Evolutionary conservation across 1,284 basidiomycete genomes (phyloP).

Genomic region (Heterobasidion parviporum): DNA sequence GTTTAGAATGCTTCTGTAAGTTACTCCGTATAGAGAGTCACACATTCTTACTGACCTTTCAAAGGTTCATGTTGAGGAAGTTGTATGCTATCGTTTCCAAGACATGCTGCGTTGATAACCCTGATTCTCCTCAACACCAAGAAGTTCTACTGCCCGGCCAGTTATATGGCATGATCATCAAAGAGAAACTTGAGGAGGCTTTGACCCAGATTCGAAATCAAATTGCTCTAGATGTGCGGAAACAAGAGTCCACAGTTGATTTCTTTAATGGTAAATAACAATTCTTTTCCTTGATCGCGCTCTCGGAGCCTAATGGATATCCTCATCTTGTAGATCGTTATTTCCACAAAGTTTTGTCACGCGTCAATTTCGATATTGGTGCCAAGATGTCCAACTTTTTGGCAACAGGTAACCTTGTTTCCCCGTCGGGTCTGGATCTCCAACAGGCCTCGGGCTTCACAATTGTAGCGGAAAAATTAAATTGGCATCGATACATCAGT

Average conservation of each 20-base stretch:
- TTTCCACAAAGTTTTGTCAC: slow-evolving; percentile 69
- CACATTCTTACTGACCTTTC: background rate
- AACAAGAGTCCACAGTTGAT: slow-evolving; percentile 68
- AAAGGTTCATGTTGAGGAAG: slow-evolving; percentile 95
- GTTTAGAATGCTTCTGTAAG: slow-evolving; percentile 91
- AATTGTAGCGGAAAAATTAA: slow-evolving; percentile 97
- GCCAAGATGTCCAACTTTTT: slow-evolving; percentile 90
- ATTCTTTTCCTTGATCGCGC: background rate
- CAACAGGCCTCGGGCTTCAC: slow-evolving; percentile 98
- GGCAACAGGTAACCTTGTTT: slow-evolving; percentile 94
- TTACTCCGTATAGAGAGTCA: slow-evolving; percentile 6
- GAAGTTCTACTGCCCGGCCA: slow-evolving; percentile 94
- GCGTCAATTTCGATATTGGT: slow-evolving; percentile 90
- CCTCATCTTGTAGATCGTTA: slow-evolving; percentile 55
- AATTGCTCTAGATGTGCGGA: slow-evolving; percentile 70
- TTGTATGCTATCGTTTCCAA: slow-evolving; percentile 90
- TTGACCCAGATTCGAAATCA: slow-evolving; percentile 70
- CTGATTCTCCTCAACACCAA: slow-evolving; percentile 98
- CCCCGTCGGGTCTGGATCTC: slow-evolving; percentile 91
- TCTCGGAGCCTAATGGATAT: slow-evolving; percentile 5
- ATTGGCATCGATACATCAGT: slow-evolving; percentile 97
- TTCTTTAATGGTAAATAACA: slow-evolving; percentile 70
- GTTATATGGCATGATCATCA: slow-evolving; percentile 96
- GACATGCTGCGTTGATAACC: slow-evolving; percentile 91
- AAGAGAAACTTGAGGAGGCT: slow-evolving; percentile 92